Evolutionary conservation across 1,284 basidiomycete species (phyloP), one percentile per base, ranked within the genome.

Genomic region (Somion occarium): DNA sequence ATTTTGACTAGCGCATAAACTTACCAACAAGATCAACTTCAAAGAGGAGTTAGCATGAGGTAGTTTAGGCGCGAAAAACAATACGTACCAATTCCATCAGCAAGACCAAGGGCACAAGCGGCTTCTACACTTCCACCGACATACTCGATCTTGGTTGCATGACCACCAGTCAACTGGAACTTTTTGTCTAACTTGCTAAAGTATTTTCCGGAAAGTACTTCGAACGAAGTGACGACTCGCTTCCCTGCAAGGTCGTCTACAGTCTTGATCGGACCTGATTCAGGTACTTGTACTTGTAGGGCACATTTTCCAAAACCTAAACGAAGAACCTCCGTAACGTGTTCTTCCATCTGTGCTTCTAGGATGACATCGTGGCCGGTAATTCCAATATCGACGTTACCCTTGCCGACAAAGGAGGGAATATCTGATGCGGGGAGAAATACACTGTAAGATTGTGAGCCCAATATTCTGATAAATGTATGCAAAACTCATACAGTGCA

Each of bases 371-470:
- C 96, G 71, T 98, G 95, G 1, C 96, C 96, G 5, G 93, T 96
- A 56, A 96, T 94, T 4, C 93, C 93, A 26, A 91, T 75, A 65
- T 96, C 91, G 61, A 99, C 91, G 64, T 97, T 93, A 50, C 96
- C 96, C 68, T 98, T 93, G 25, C 93, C 97, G 34, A 99, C 97
- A 70, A 98, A 99, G 30, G 94, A 96, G 11, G 96, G 96, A 57
- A 99, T 99, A 65, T 99, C 97, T 5, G 91, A 80, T 1, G 97
- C 97, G 20, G 97, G 96, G 18, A 99, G 86, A 72, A 99, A 99
- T 26, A 99, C 91, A 19, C 94, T 96, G 66, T 5, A 53, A 51
- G 59, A 49, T 30, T 46, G 26, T 57, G 46, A 52, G 19, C 7
- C 41, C 34, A 38, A 12, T 24, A 41, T 38, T 30, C 27, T 7